Evolutionary conservation across 1,139 yeast genomes (phyloP).

Genomic region (Blastobotrys capitulatus): DNA sequence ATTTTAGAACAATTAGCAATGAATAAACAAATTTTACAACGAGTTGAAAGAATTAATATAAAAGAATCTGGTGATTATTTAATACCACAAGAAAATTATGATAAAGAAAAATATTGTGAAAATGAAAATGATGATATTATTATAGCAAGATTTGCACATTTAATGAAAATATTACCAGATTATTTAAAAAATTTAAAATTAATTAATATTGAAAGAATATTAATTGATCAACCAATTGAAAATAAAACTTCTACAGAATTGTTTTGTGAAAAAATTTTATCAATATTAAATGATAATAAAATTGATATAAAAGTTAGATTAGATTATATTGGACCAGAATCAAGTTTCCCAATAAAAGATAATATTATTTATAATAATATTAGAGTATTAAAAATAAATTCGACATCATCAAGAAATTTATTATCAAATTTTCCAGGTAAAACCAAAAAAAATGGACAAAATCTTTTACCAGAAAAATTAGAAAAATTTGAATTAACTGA

Average conservation of each 20-base stretch:
- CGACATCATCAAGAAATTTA: neutral
- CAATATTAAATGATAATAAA: neutral
- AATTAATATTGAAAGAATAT: conserved; percentile 4
- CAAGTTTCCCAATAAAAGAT: neutral
- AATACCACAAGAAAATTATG: neutral
- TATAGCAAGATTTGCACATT: conserved; percentile 1
- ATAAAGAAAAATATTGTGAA: neutral
- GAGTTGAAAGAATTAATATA: conserved; percentile 1
- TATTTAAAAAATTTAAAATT: neutral
- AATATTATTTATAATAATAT: neutral
- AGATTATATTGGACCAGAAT: neutral
- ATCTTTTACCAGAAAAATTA: neutral
- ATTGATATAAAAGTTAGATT: neutral
- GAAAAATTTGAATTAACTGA: conserved; percentile 5
- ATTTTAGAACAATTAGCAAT: neutral
- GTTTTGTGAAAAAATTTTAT: neutral
- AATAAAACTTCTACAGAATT: neutral
- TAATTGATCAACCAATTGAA: neutral
- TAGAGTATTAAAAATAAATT: neutral
- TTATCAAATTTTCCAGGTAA: conserved; percentile 1
- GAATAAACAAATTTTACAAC: neutral
- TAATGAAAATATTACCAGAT: neutral
- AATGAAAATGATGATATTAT: neutral
- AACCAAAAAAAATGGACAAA: neutral
- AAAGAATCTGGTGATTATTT: conserved; percentile 1